These are phyloP conservation scores for Boletus vinaceobasis DNA, from an alignment of 768 basidiomycete genomes.

Conservation along the genomic window DNA sequence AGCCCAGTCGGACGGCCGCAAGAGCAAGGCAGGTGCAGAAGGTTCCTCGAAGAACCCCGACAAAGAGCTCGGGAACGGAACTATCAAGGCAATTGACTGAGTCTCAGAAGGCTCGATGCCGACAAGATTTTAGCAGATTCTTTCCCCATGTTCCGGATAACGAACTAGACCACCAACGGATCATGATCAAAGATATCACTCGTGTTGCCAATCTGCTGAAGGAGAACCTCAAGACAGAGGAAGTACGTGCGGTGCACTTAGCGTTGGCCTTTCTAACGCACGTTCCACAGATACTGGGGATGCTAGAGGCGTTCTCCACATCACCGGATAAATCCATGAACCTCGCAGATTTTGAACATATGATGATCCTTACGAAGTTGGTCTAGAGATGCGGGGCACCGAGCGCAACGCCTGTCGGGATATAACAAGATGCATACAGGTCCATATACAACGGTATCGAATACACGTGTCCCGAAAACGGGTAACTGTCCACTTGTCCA, in stretches of 20 bases:
- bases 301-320: slow-evolving; percentile 74
- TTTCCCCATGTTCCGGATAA: slow-evolving; percentile 54
- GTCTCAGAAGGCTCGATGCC: slow-evolving; percentile 51
- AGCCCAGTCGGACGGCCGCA: slow-evolving; percentile 2
- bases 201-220: slow-evolving; percentile 59
- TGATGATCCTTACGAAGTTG: slow-evolving; percentile 62
- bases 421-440: background rate
- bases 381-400: background rate
- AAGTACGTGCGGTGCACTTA: slow-evolving; percentile 42
- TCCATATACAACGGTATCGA: background rate
- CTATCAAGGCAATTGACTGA: slow-evolving; percentile 37
- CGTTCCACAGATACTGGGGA: slow-evolving; percentile 65
- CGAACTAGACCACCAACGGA: slow-evolving; percentile 48
- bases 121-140: slow-evolving; percentile 67
- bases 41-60: background rate
- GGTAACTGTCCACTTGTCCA: background rate
- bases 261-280: background rate
- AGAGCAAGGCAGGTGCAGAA: slow-evolving; percentile 10
- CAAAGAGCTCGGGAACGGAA: background rate
- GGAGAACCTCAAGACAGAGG: slow-evolving; percentile 70
- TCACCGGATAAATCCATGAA: slow-evolving; percentile 65
- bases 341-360: slow-evolving; percentile 66
- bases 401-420: background rate
- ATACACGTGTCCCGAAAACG: background rate
- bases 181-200: slow-evolving; percentile 66